These are phyloP conservation scores for Alternaria gansuensis DNA, from an alignment of 2,329 filamentous ascomycete species.

Conservation along the genomic window DNA sequence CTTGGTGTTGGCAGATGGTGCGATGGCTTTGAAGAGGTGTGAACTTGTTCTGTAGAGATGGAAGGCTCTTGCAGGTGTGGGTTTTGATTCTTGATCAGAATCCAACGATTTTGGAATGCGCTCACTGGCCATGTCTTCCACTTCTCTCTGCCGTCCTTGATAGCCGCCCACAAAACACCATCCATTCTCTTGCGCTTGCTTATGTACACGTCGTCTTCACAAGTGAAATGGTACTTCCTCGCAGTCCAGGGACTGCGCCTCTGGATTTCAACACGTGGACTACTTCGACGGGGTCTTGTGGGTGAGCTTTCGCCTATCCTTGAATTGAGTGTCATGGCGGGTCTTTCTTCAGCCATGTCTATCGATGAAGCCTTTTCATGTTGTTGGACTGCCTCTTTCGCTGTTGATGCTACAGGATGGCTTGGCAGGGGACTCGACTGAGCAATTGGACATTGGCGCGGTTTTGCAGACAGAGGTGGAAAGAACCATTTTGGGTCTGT, in stretches of 20 bases:
- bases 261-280: slow-evolving; percentile 28
- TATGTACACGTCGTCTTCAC: slow-evolving; percentile 50
- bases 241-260: neutral
- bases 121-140: slow-evolving; percentile 33
- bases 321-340: neutral
- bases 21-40: slow-evolving; percentile 12
- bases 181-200: slow-evolving; percentile 41
- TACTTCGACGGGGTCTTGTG: slow-evolving; percentile 17
- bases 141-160: slow-evolving; percentile 30
- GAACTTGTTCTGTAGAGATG: neutral
- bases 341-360: neutral
- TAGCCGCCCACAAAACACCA: slow-evolving; percentile 38
- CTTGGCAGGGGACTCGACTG: slow-evolving; percentile 27
- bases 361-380: neutral
- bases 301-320: slow-evolving; percentile 3
- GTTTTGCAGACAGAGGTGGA: slow-evolving; percentile 30
- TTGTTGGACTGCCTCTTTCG: slow-evolving; percentile 3
- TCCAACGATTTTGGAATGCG: slow-evolving; percentile 31
- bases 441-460: slow-evolving; percentile 1
- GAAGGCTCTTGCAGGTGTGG: slow-evolving; percentile 14
- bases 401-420: neutral
- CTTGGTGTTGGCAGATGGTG: slow-evolving; percentile 45
- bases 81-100: slow-evolving; percentile 22
- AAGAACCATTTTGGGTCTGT: slow-evolving; percentile 44
- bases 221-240: slow-evolving; percentile 37